phyloP scores from a whole-genome alignment of 2,329 filamentous ascomycete species.

The Fonsecaea pugnacius region DNA sequence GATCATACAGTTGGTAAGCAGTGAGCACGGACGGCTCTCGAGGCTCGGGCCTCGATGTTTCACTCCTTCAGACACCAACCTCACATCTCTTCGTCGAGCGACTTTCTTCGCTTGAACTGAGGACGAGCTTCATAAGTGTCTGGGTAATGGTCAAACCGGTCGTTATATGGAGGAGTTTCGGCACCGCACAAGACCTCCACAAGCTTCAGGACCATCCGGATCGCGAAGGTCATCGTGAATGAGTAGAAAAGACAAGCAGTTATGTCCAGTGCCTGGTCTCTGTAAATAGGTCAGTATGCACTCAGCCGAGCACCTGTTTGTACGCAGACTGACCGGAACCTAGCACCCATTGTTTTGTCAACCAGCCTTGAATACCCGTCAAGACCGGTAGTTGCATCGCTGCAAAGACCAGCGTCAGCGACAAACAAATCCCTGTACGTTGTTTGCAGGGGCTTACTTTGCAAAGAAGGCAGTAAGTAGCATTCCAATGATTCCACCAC shows the following conservation, averaged over 20 bases:
- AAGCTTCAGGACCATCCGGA: constrained; percentile 1
- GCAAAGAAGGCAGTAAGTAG: constrained; percentile 17
- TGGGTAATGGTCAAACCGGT: constrained; percentile 10
- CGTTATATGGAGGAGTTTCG: background rate
- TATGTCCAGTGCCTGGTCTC: constrained; percentile 15
- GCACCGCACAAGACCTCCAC: background rate
- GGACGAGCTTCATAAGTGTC: constrained; percentile 13
- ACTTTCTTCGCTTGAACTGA: constrained; percentile 8
- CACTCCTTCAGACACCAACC: background rate
- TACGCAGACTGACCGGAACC: constrained; percentile 10
- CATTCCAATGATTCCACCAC: constrained; percentile 13
- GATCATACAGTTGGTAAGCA: background rate
- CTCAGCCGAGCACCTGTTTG: background rate
- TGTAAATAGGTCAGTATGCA: constrained; percentile 3
- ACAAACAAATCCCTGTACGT: background rate
- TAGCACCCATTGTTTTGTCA: constrained; percentile 16
- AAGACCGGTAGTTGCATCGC: constrained; percentile 14
- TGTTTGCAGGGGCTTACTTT: background rate
- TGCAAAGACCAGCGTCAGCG: background rate
- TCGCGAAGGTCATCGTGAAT: constrained; percentile 16
- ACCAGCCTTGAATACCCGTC: constrained; percentile 13
- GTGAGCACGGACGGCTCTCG: background rate
- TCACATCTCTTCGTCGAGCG: constrained; percentile 1
- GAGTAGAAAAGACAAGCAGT: constrained; percentile 14
- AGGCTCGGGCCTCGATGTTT: background rate